Evolutionary conservation across 2,329 filamentous ascomycete genomes (phyloP), one percentile per base, ranked within the genome.

Genomic region (Verticillium isaacii): DNA sequence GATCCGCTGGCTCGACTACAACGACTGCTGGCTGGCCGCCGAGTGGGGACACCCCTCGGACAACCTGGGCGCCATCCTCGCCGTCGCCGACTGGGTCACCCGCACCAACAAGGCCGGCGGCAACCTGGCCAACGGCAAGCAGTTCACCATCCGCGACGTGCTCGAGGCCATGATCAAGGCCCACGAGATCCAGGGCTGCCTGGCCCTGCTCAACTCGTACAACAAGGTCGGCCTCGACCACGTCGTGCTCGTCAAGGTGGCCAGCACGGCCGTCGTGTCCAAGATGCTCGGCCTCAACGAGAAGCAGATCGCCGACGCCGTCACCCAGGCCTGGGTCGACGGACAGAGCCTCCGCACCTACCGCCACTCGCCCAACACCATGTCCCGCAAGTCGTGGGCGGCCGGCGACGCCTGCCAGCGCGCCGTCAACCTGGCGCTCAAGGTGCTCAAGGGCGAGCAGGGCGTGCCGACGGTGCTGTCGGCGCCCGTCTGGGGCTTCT

Each of bases 1-100:
- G 89, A 97, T 99, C 81, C 87, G 95, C 74, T 99, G 95, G 95
- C 87, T 99, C 72, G 95, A 99, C 82, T 99, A 98, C 86, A 99
- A 99, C 78, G 95, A 99, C 85, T 98, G 95, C 87, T 99, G 94
- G 95, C 85, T 98, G 66, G 95, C 94, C 55, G 95, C 95, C 61
- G 95, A 99, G 82, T 99, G 95, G 95, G 95, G 95, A 63, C 95
- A 99, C 78, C 95, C 95, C 65, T 97, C 93, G 5, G 95, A 99
- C 83, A 99, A 99, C 83, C 79, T 99, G 69, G 95, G 95, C 66
- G 95, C 94, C 71, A 99, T 99, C 74, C 87, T 99, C 65, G 92
- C 94, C 56, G 93, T 97, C 59, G 92, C 95, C 64, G 95, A 99
- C 83, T 99, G 95, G 95, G 87, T 97, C 73, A 96, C 93, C 70